Evolutionary conservation across 139 green algal genomes (phyloP), one percentile per base, ranked within the genome.

Genomic region (Chlamydomonas applanata): DNA sequence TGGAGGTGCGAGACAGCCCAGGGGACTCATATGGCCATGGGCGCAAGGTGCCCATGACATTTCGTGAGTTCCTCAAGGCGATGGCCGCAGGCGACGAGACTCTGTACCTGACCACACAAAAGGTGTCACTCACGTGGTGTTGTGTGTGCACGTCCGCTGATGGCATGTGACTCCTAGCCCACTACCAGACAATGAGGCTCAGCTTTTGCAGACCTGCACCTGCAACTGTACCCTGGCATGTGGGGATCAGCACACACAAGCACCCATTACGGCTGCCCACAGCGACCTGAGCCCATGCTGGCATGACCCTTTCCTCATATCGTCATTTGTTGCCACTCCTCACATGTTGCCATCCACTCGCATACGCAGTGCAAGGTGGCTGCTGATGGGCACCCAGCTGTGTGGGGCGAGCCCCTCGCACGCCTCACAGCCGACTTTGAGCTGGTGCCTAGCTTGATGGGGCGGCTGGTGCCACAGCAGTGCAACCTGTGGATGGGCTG

Each of bases 51-150:
- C 9, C 32, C 14, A 93, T 94, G 89, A 69, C 46, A 9, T 89
- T 96, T 27, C 33, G 65, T 2, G 60, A 90, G 2, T 86, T 93
- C 3, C 44, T 96, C 40, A 22, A 64, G 24, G 49, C 60, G 14
- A 24, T 88, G 56, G 54, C 62, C 20, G 60, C 72, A 1, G 89
- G 87, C 0, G 81, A 95, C 62, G 74, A 72, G 29, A 79, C 30
- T 1, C 65, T 93, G 0, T 96, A 96, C 84, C 71, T 96, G 20
- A 89, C 88, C 1, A 89, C 89, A n/a, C 91, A 95, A 69, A 56
- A 88, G 80, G 85, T 85, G 77, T 0, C 76, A 19, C 9, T 9
- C 49, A 32, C 33, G 25, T 14, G 40, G 72, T n/a, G 3, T 19
- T 46, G 19, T 46, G 65, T 72, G 33, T 49, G 35, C 25, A 34